Base-by-base conservation (phyloP, 164 flowering plant genomes). In the Paratinospora sagittata region DNA sequence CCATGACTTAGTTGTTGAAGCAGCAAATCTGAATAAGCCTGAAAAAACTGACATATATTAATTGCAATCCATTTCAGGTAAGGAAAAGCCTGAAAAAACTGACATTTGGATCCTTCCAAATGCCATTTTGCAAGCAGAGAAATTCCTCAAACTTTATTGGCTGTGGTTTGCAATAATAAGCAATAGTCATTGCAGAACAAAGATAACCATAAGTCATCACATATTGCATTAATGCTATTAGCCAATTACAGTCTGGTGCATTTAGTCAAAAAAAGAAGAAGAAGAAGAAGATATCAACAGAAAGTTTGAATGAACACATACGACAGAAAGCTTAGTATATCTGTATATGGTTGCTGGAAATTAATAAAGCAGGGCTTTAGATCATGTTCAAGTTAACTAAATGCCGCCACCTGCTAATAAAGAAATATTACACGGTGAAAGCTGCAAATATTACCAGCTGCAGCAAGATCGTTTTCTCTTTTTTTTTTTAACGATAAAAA, bases 11-110 rank as follows among this genome's bases (percentile, higher is more conserved):
- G 75, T 39, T 66, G 75, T 8, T 78, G 77, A 71, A 88, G 85
- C 81, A 85, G 83, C 36, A 8, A 24, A 71, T 85, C 85, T 62
- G 88, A 82, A 57, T 77, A 72, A 49, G 49, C 85, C 97, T 89
- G 81, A 72, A 81, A 30, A 76, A 8, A 65, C 14, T 30, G 70
- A 41, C 63, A 37, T 63, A 55, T 41, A 66, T 62, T 8, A 55
- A 55, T 52, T 66, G 0, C 30, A 33, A 34, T 57, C 6, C 39
- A 61, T 10, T 16, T 19, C 17, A 27, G 43, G 55, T 13, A 26
- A 27, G 27, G 37, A 67, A 47, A 69, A 8, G 34, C 5, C 27
- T 19, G 10, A 41, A n/a, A 41, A 41, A 37, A 24, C 0, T 26
- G 6, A 17, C 23, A 27, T 3, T 60, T 27, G 21, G 9, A 9